These are phyloP conservation scores for Ascochyta koolunga DNA, from an alignment of 2,329 filamentous ascomycete genomes.

Conservation along the genomic window DNA sequence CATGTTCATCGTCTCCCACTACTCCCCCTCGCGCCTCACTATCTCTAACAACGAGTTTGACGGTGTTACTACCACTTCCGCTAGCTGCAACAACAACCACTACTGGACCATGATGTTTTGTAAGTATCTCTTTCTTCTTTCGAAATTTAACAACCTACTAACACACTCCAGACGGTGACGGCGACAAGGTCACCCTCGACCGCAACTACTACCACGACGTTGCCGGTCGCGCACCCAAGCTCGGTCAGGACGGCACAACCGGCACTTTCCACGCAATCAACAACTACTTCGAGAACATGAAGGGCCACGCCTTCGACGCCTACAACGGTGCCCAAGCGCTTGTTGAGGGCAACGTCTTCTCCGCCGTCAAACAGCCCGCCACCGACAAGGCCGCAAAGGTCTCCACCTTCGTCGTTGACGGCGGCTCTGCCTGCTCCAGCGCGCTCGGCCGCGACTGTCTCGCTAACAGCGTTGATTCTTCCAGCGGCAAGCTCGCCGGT, in stretches of 20 bases:
- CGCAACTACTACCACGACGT: slow-evolving; percentile 55
- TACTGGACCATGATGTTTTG: slow-evolving; percentile 56
- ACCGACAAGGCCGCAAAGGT: slow-evolving; percentile 39
- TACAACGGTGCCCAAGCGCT: slow-evolving; percentile 27
- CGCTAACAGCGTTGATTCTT: slow-evolving; percentile 26
- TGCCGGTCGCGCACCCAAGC: slow-evolving; percentile 54
- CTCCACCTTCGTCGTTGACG: slow-evolving; percentile 38
- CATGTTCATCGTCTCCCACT: slow-evolving; percentile 51
- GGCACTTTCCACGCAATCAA: slow-evolving; percentile 34
- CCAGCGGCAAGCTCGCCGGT: slow-evolving; percentile 24
- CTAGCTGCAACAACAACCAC: slow-evolving; percentile 54
- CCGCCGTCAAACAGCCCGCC: slow-evolving; percentile 49
- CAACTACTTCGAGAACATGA: slow-evolving; percentile 50
- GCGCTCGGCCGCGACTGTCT: slow-evolving; percentile 26
- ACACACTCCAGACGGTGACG: slow-evolving; percentile 35
- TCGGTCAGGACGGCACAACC: slow-evolving; percentile 43
- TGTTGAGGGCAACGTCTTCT: slow-evolving; percentile 56
- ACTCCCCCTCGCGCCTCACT: slow-evolving; percentile 48
- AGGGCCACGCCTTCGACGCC: slow-evolving; percentile 51
- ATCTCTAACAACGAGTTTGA: slow-evolving; percentile 57
- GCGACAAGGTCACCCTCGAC: slow-evolving; percentile 51
- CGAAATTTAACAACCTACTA: neutral
- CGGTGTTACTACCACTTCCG: slow-evolving; percentile 51
- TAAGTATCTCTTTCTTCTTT: neutral
- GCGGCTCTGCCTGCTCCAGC: slow-evolving; percentile 25